Evolutionary conservation across 805 yeast species (phyloP), one percentile per base, ranked within the genome.

Genomic region (Starmerella scarabaei): DNA sequence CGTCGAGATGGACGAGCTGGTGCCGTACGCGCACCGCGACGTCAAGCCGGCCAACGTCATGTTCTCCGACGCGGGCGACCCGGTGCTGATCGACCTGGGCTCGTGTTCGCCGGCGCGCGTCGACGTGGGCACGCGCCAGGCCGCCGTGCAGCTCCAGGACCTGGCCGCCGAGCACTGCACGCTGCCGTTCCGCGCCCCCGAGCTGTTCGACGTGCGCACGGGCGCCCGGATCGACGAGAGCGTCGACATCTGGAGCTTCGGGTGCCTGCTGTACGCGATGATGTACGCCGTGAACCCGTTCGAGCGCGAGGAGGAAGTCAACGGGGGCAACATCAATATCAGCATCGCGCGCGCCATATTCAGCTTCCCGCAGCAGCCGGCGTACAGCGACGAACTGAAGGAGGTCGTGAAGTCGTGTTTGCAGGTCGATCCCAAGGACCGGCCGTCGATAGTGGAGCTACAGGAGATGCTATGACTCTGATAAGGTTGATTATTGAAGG

Each of bases 191-290:
- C 65, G 93, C 30, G 94, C 96, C 0, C 97, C 97, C 0, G 97
- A 86, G 55, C 64, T 88, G 34, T 61, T 86, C 42, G 88, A 84
- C 53, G 79, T 84, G 29, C 73, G 72, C 33, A 70, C 82, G 1
- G 77, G 79, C 31, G 58, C 72, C n/a, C 59, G 59, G 5, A 66
- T 86, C 33, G 75, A 76, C 46, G 93, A 82, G 52, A 71, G 72
- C 43, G 76, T 80, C 3, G 97, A 86, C 58, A 73, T 88, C 20
- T 86, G 97, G 97, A 79, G 93, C 3, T 59, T 86, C 21, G 97
- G 97, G 0, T 84, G 95, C 54, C 66, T 84, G 1, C 56, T 84
- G 15, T 86, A 81, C 58, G 73, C 85, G 1, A 61, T 82, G 48
- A 67, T 88, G 58, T 86, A 80, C 61, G 79, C 80, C 0, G 67